phyloP scores from a whole-genome alignment of 2,329 filamentous ascomycete species.

The Neopestalotiopsis rosae region DNA sequence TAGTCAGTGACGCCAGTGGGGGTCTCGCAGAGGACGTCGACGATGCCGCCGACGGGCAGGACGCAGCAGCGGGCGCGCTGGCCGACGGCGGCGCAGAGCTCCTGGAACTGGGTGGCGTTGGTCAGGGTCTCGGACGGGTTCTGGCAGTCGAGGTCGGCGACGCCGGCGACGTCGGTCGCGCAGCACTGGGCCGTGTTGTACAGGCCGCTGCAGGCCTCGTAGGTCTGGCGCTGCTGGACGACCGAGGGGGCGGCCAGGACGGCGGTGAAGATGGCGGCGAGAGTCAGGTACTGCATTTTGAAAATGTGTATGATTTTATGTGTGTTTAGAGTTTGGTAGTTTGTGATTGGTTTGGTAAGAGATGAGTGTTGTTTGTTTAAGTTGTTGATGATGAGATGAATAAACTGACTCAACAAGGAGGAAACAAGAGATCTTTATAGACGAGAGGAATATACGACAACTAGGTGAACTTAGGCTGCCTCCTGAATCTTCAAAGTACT shows the following conservation, averaged over 20 bases:
- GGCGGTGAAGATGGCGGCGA: constrained; percentile 18
- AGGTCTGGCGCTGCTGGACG: constrained; percentile 27
- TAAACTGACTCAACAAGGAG: neutral
- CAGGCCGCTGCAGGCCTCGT: constrained; percentile 47
- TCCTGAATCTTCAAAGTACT: neutral
- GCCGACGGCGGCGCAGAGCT: constrained; percentile 45
- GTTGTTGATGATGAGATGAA: neutral
- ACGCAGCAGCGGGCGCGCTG: constrained; percentile 58
- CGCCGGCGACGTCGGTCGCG: constrained; percentile 61
- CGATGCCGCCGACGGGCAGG: constrained; percentile 48
- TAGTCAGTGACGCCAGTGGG: constrained; percentile 17
- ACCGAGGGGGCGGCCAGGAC: constrained; percentile 17
- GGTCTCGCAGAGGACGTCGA: constrained; percentile 22
- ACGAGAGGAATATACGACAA: neutral
- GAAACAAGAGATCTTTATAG: constrained; percentile 15
- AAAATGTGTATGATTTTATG: neutral
- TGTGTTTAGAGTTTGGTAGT: neutral
- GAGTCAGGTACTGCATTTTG: constrained; percentile 19
- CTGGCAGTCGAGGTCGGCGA: constrained; percentile 51
- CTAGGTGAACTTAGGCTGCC: neutral
- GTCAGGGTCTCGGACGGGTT: constrained; percentile 45
- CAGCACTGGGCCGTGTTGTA: constrained; percentile 60
- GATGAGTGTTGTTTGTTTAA: neutral
- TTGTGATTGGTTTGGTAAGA: neutral
- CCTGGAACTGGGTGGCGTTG: constrained; percentile 47